A percentile compares a stretch with the other conserved stretches of the same genome.
Evolutionary conservation across 2,329 filamentous ascomycete species (phyloP).

Genomic region (Fusarium luffae): DNA sequence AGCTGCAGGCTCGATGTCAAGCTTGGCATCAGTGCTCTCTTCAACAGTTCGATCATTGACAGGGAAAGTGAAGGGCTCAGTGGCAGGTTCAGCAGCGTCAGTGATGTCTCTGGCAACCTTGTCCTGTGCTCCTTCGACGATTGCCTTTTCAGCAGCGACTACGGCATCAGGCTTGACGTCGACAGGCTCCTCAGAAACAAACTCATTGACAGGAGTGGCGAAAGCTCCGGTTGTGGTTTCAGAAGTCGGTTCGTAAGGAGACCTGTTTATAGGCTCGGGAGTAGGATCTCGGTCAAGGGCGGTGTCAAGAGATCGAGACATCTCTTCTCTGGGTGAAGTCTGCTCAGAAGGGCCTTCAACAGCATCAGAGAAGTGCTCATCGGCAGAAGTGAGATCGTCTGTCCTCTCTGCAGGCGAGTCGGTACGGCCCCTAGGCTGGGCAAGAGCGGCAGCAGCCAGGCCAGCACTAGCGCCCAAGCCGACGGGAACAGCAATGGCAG

Average conservation of each 20-base stretch:
- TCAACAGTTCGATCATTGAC: not conserved
- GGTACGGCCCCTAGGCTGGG: conserved; percentile 29
- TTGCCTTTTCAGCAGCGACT: not conserved
- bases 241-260: not conserved
- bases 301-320: not conserved
- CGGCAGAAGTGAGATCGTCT: conserved; percentile 50
- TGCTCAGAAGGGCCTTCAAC: conserved; percentile 43
- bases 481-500: conserved; percentile 38
- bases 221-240: not conserved
- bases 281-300: not conserved
- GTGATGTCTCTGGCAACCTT: not conserved
- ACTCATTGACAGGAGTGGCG: conserved; percentile 5
- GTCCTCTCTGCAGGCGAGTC: conserved; percentile 35
- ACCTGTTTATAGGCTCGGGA: not conserved
- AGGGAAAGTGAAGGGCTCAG: not conserved
- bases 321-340: conserved; percentile 16
- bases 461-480: conserved; percentile 40
- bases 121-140: not conserved
- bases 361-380: conserved; percentile 53
- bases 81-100: not conserved
- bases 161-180: not conserved
- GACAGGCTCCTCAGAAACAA: not conserved
- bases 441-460: conserved; percentile 43
- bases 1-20: not conserved
- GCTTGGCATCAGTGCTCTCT: not conserved